A percentile compares a stretch with the other conserved stretches of the same genome.
Evolutionary conservation across 352 stramenopile species (phyloP).

Genomic region (Phytophthora agathidicida): DNA sequence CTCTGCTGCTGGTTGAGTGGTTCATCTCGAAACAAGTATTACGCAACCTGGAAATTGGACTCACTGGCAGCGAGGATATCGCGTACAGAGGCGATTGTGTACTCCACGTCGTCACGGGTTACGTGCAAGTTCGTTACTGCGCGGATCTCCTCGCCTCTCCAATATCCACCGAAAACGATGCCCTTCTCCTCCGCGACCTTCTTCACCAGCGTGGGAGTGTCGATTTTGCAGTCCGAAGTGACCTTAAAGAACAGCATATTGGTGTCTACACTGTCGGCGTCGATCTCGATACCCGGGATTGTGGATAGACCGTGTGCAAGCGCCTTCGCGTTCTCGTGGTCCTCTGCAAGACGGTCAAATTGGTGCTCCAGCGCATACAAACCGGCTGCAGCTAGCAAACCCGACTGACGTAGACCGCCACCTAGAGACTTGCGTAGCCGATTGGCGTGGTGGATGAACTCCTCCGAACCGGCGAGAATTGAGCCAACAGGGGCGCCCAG

Average conservation of each 20-base stretch:
- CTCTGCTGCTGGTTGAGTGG: conserved; percentile 5
- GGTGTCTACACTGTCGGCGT: conserved; percentile 72
- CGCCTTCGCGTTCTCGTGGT: conserved; percentile 82
- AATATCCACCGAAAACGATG: conserved; percentile 74
- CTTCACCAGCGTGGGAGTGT: conserved; percentile 50
- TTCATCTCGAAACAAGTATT: conserved; percentile 22
- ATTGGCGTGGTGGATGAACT: conserved; percentile 90
- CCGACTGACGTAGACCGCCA: conserved; percentile 96
- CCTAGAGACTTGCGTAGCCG: conserved; percentile 96
- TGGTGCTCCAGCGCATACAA: conserved; percentile 92
- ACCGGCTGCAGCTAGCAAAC: conserved; percentile 92
- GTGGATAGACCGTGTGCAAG: conserved; percentile 67
- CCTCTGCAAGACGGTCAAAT: conserved; percentile 77
- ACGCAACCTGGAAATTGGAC: conserved; percentile 32
- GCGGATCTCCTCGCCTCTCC: conserved; percentile 64
- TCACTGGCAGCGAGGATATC: conserved; percentile 53
- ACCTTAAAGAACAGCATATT: conserved; percentile 89
- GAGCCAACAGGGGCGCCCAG: conserved; percentile 93
- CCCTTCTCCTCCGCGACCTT: conserved; percentile 69
- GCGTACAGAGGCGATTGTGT: conserved; percentile 63
- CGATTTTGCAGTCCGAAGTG: conserved; percentile 57
- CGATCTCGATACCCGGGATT: conserved; percentile 73
- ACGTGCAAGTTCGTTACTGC: conserved; percentile 83
- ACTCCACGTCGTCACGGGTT: conserved; percentile 63
- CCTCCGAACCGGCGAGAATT: conserved; percentile 89